Conservation (phyloP, 2,329 filamentous ascomycete species). For the Diaporthe citriasiana region DNA sequence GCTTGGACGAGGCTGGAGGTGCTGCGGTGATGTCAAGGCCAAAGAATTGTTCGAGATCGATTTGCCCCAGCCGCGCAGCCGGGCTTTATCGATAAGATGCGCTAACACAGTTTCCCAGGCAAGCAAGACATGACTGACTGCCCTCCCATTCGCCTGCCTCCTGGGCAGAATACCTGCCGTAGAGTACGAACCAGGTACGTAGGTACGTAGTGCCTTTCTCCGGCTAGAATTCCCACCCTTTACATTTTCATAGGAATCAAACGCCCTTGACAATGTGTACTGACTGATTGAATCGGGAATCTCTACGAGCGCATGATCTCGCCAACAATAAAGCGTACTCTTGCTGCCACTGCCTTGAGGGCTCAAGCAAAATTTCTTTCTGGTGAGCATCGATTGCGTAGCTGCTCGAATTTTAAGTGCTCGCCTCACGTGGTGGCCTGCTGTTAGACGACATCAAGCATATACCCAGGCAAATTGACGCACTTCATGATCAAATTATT, state of each 20-base stretch:
- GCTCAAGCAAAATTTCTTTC: no score
- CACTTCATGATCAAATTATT: not conserved
- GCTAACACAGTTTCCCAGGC: not conserved
- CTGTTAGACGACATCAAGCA: not conserved
- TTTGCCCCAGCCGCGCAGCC: constrained; percentile 6
- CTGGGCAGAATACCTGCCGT: not conserved
- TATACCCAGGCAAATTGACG: not conserved
- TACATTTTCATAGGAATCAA: not conserved
- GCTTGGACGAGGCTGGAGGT: constrained; percentile 15
- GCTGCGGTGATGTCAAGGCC: constrained; percentile 32
- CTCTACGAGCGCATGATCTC: not conserved
- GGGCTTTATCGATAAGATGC: constrained; percentile 41
- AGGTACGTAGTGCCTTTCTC: not conserved
- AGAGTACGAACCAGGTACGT: no score
- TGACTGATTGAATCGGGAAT: not conserved
- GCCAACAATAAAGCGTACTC: no score
- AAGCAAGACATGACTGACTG: no score
- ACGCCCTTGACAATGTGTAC: not conserved
- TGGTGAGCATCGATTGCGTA: not conserved
- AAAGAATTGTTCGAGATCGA: constrained; percentile 25
- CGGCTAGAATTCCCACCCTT: not conserved
- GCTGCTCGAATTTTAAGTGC: no score
- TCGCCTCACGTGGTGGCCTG: no score
- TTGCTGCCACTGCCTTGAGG: not conserved
- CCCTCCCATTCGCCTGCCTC: not conserved